Conservation (phyloP, 2,329 filamentous ascomycete genomes). For the Aspergillus intermedius region DNA sequence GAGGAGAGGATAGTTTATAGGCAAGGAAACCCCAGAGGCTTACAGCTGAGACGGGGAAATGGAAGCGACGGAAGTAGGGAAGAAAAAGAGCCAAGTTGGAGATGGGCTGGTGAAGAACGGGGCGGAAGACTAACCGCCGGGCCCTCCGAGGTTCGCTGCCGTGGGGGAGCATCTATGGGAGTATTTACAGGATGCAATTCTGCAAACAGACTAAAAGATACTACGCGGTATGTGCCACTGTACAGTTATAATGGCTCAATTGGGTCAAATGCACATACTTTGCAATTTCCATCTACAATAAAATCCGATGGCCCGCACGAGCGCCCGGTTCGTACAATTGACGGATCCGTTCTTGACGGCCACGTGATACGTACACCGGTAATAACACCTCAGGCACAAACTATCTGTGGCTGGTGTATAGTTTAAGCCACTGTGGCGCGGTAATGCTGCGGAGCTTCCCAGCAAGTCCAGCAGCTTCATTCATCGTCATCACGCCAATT, state of each 20-base stretch:
- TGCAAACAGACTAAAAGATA: background rate
- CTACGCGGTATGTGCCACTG: no score
- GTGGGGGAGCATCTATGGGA: no score
- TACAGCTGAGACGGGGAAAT: constrained; percentile 22
- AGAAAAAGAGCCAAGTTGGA: constrained; percentile 10
- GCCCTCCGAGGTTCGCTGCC: constrained; percentile 26
- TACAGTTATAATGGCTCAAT: no score
- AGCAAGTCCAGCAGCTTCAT: constrained; percentile 3
- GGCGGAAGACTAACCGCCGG: constrained; percentile 17
- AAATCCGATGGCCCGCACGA: background rate
- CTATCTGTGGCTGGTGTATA: background rate
- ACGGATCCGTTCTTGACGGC: background rate
- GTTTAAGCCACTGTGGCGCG: constrained; percentile 9
- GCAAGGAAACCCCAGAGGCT: background rate
- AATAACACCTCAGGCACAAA: constrained; percentile 9
- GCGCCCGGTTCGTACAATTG: background rate
- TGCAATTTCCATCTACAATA: no score
- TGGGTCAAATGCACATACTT: no score
- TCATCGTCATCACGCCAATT: constrained; percentile 1
- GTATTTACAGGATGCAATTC: background rate
- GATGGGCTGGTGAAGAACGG: constrained; percentile 14
- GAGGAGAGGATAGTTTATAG: background rate
- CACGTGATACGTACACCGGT: constrained; percentile 3
- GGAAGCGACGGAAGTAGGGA: constrained; percentile 16
- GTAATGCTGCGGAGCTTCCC: constrained; percentile 8